Conservation (phyloP, 2,329 filamentous ascomycete genomes). For the Verticillium zaregamsianum region DNA sequence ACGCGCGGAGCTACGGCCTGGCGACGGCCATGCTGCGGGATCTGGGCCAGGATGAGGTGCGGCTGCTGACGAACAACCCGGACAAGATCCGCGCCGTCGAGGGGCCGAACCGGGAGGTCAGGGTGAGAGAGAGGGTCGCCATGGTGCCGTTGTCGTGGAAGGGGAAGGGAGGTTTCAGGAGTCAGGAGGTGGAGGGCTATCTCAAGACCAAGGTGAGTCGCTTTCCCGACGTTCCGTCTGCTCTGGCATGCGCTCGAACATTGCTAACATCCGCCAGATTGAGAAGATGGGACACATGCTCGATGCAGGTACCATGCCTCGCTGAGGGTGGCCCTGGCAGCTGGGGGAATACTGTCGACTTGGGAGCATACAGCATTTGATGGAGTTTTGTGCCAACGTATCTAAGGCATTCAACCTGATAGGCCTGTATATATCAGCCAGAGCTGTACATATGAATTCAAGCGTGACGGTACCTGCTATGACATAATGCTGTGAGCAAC, state of each 20-base stretch:
- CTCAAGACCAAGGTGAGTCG: conserved; percentile 81
- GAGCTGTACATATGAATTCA: neutral
- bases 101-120: conserved; percentile 81
- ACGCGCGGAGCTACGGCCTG: conserved; percentile 92
- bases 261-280: conserved; percentile 49
- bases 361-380: neutral
- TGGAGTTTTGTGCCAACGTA: neutral
- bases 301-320: conserved; percentile 39
- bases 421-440: neutral
- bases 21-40: conserved; percentile 92
- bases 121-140: conserved; percentile 83
- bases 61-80: conserved; percentile 91
- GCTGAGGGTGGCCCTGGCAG: neutral
- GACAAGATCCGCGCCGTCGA: conserved; percentile 95
- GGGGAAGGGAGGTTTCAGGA: conserved; percentile 75
- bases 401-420: neutral
- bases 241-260: conserved; percentile 2
- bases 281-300: conserved; percentile 85
- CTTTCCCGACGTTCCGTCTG: neutral
- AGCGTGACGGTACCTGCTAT: neutral
- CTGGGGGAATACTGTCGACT: neutral
- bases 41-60: conserved; percentile 72
- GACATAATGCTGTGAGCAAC: too few species aligned
- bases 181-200: conserved; percentile 89
- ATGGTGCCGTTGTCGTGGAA: conserved; percentile 97